A percentile compares a stretch with the other conserved stretches of the same genome.
phyloP scores from a whole-genome alignment of 106 monocot species.

The Triglochin maritima region DNA sequence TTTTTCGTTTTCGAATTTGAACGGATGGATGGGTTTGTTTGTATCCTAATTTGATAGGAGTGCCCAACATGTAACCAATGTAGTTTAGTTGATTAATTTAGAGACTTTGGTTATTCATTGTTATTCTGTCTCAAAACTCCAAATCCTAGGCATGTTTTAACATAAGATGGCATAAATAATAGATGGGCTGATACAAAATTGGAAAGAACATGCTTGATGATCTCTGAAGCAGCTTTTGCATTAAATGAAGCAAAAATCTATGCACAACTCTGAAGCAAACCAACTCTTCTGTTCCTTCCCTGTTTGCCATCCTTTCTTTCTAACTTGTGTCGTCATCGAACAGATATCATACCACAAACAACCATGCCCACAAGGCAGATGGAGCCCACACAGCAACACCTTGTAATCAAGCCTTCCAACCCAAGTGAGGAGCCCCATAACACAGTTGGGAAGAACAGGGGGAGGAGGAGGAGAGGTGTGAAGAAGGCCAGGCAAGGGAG shows the following conservation, averaged over 20 bases:
- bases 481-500: slow-evolving; percentile 16
- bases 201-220: not conserved
- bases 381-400: slow-evolving; percentile 28
- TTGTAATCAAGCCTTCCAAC: slow-evolving; percentile 22
- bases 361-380: slow-evolving; percentile 34
- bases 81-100: no score
- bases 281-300: not conserved
- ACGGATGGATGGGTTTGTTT: no score
- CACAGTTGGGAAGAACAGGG: slow-evolving; percentile 11
- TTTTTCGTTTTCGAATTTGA: no score
- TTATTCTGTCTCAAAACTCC: no score
- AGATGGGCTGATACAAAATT: not conserved
- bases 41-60: no score
- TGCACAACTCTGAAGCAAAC: not conserved
- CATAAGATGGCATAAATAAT: not conserved
- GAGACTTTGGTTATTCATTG: no score
- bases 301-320: not conserved
- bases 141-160: no score
- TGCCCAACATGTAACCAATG: no score
- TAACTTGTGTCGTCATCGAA: not conserved
- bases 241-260: not conserved
- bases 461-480: slow-evolving; percentile 17
- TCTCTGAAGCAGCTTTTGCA: not conserved
- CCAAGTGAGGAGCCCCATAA: slow-evolving; percentile 7
- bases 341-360: slow-evolving; percentile 3